Evolutionary conservation across 352 stramenopile genomes (phyloP), one percentile per base, ranked within the genome.

Genomic region (Phytopythium aichiense): DNA sequence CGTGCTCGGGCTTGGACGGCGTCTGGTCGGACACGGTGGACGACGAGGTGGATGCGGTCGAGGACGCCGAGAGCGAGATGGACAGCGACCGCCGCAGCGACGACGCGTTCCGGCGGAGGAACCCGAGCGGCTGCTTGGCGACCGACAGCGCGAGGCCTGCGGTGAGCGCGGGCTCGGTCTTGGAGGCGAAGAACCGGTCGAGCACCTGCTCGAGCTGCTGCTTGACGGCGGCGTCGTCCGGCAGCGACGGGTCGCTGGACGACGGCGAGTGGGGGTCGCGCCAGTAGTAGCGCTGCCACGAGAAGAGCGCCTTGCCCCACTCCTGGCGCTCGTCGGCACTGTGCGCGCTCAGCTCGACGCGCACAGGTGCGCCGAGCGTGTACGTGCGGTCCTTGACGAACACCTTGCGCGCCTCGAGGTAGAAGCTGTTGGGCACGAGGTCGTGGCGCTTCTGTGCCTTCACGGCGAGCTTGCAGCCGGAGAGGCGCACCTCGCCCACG

Each of bases 241-340:
- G 45, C 49, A 53, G 45, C 22, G 25, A 23, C 30, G 31, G 50
- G 31, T 56, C 60, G 25, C 15, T 67, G 68, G 53, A 68, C 45
- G 45, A 53, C 35, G 45, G 4, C 18, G 48, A 35, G 45, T 62
- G 53, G 20, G 84, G 84, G 45, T 93, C 84, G 55, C 84, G 82
- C 84, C 84, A 95, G 69, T 92, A 95, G 66, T 89, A 92, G 48
- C 86, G 84, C 63, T 95, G 86, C 86, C 86, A 95, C 9, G 84
- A 92, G 62, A 92, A 90, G n/a, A 95, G 79, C 58, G 83, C 84
- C 56, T 88, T 88, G 62, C 80, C 84, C 86, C 86, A 95, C 25
- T 91, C 78, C 55, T 92, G 81, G 7, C 86, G 82, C 56, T 90
- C 84, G 18, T 91, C 81, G 35, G 79, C 82, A 22, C 66, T 77